Evolutionary conservation across 805 yeast genomes (phyloP).

Genomic region (Zygoascus bituminiphila): DNA sequence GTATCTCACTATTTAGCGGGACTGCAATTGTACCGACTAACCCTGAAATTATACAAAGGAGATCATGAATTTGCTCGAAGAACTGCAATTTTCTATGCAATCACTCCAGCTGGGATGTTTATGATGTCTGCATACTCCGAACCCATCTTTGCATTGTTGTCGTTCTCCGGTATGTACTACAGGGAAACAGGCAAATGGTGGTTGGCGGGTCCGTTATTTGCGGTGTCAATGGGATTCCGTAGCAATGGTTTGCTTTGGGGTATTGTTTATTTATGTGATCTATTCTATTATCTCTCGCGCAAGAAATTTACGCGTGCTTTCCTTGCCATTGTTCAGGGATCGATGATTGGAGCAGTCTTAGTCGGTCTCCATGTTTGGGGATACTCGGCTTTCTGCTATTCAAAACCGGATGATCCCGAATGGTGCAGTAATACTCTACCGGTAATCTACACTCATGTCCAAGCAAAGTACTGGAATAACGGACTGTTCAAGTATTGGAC

Average conservation of each 20-base stretch:
- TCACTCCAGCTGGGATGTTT: constrained; percentile 80
- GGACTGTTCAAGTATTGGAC: constrained; percentile 87
- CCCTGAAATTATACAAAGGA: constrained; percentile 27
- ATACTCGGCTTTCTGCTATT: constrained; percentile 46
- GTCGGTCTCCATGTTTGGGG: constrained; percentile 44
- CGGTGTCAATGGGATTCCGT: constrained; percentile 54
- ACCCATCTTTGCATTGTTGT: constrained; percentile 52
- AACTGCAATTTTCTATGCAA: constrained; percentile 40
- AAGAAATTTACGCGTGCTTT: constrained; percentile 13
- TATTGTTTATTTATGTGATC: constrained; percentile 51
- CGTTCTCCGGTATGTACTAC: constrained; percentile 47
- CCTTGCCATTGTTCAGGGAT: constrained; percentile 44
- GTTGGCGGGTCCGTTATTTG: constrained; percentile 46
- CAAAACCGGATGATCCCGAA: neutral
- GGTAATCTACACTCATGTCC: constrained; percentile 63
- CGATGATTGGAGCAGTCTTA: constrained; percentile 40
- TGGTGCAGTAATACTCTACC: constrained; percentile 66
- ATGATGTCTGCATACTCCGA: constrained; percentile 71
- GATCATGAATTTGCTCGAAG: constrained; percentile 27
- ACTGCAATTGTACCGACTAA: constrained; percentile 41
- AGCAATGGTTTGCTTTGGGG: constrained; percentile 77
- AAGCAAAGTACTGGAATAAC: constrained; percentile 70
- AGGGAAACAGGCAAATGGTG: constrained; percentile 39
- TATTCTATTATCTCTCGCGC: constrained; percentile 23
- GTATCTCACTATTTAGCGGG: constrained; percentile 43